Evolutionary conservation across 306 rosid species (phyloP), one percentile per base, ranked within the genome.

Genomic region (Lathyrus tuberosus): DNA sequence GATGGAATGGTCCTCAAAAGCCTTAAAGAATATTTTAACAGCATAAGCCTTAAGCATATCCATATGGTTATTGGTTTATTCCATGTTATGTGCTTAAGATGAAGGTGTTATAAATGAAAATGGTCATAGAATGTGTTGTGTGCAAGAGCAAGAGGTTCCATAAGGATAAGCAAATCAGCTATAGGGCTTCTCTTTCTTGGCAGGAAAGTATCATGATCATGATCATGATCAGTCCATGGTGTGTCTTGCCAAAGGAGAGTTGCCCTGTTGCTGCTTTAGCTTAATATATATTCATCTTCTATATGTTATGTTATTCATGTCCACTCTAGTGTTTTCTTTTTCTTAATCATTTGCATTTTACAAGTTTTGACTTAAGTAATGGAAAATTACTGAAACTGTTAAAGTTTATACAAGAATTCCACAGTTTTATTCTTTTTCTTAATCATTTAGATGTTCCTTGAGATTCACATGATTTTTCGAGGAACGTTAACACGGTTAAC

Each of bases 131-230:
- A 59, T 0, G 57, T 48, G 60, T 65, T 48, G 41, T 48, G 41
- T 24, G 35, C 40, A 63, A 58, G 16, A 41, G n/a, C 15, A 20
- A 20, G 15, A 20, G 15, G 1, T 28, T 40, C 28, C 56, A 24
- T 3, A 11, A 24, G 37, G 54, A 13, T 81, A 79, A 81, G 91
- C 84, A 79, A 86, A 86, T 3, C 69, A 72, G 85, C 83, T 68
- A 79, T 73, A 84, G 87, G 89, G 89, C 92, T 53, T 57, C 86
- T 79, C 87, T 76, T 31, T 33, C 18, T 84, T 87, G 89, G 92
- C 87, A 87, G 66, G 91, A 71, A 63, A 67, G 17, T 37, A 35
- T 53, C 35, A 60, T 41, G 30, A 20, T 31, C 54, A 5, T 33
- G 35, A 4, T 0, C 42, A n/a, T n/a, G n/a, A n/a, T n/a, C n/a